Percentiles rank a stretch among this genome's conserved stretches.
phyloP scores from a whole-genome alignment of 148 eudicot species.

The Oxyria digyna region DNA sequence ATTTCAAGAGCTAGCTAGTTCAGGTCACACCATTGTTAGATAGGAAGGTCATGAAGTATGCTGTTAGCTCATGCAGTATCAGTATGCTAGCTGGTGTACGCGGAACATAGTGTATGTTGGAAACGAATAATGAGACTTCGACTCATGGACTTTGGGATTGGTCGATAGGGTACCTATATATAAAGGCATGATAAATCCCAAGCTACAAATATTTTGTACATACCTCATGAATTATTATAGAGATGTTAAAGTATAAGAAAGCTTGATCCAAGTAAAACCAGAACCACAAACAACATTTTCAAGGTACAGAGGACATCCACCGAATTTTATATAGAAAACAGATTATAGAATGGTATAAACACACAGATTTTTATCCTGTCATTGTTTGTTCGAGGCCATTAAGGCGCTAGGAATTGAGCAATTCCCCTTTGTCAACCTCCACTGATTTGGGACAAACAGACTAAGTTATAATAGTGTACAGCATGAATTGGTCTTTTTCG shows the following conservation, averaged over 20 bases:
- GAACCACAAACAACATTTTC: not conserved
- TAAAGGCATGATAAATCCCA: too few species aligned
- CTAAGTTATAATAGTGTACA: not conserved
- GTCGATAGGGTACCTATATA: too few species aligned
- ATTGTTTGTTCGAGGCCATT: not conserved
- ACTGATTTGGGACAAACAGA: not conserved
- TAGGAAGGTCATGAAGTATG: too few species aligned
- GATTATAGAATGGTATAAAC: constrained; percentile 1
- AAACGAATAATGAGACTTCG: too few species aligned
- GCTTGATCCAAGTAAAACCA: not conserved
- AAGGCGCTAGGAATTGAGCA: not conserved
- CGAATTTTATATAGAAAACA: constrained; percentile 3
- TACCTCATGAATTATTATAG: too few species aligned
- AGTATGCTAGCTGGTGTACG: too few species aligned
- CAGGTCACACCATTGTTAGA: too few species aligned
- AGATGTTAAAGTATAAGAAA: not conserved
- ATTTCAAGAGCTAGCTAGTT: too few species aligned
- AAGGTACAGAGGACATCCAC: not conserved
- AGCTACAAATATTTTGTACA: too few species aligned
- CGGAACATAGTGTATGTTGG: too few species aligned
- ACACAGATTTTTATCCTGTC: not conserved
- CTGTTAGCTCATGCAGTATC: too few species aligned
- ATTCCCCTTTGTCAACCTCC: constrained; percentile 3
- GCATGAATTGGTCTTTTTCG: constrained; percentile 7
- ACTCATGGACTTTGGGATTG: too few species aligned